These are phyloP conservation scores for Acanthamoeba rhysodes DNA, from an alignment of 208 protist genomes.

Conservation along the genomic window DNA sequence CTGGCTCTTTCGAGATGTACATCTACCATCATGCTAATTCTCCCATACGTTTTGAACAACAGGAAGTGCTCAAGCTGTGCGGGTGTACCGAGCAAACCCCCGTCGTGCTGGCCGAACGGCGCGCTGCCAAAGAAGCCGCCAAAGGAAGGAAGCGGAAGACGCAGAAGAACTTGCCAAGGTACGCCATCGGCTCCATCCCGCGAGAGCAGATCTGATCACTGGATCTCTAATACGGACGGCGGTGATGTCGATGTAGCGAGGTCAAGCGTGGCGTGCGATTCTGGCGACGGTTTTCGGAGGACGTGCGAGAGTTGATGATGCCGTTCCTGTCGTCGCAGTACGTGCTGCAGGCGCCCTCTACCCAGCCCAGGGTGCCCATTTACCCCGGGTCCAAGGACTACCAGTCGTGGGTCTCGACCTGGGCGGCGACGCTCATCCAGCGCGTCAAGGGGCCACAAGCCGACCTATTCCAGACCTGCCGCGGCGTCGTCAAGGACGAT, in stretches of 20 bases:
- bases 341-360: constrained; percentile 29
- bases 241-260: background rate
- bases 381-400: constrained; percentile 62
- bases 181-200: background rate
- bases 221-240: background rate
- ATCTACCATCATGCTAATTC: background rate
- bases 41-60: background rate
- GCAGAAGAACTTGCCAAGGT: constrained; percentile 51
- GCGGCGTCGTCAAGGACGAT: constrained; percentile 84
- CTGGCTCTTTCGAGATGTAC: background rate
- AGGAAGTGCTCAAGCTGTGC: constrained; percentile 81
- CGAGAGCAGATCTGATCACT: too few species aligned
- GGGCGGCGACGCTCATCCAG: constrained; percentile 69
- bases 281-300: constrained; percentile 42
- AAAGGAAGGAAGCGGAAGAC: constrained; percentile 8
- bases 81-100: constrained; percentile 54
- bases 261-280: constrained; percentile 60
- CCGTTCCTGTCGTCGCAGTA: constrained; percentile 63
- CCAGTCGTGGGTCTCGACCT: constrained; percentile 79
- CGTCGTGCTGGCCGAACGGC: constrained; percentile 11
- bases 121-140: constrained; percentile 11
- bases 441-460: constrained; percentile 49
- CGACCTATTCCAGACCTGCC: constrained; percentile 80
- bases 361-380: constrained; percentile 25
- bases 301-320: constrained; percentile 60